These are phyloP conservation scores for Penicillium griseofulvum DNA, from an alignment of 2,329 filamentous ascomycete genomes.

Conservation along the genomic window DNA sequence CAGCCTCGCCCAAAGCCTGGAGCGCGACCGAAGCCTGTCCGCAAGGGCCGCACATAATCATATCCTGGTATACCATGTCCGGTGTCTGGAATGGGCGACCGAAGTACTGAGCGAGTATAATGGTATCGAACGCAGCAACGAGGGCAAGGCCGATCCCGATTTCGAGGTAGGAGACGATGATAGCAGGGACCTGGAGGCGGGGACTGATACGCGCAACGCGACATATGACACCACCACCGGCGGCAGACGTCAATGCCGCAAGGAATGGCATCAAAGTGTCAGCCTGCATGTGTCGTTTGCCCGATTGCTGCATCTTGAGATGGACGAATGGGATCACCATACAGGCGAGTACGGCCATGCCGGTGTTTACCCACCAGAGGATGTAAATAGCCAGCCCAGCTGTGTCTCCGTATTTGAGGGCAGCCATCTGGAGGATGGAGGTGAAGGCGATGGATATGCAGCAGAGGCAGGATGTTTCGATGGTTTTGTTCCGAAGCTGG, in stretches of 20 bases:
- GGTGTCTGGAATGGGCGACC: slow-evolving; percentile 21
- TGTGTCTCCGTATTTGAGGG: slow-evolving; percentile 29
- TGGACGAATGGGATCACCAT: slow-evolving; percentile 37
- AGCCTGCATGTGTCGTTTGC: slow-evolving; percentile 35
- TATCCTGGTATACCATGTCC: slow-evolving; percentile 36
- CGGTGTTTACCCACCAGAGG: slow-evolving; percentile 44
- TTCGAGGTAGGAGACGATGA: slow-evolving; percentile 44
- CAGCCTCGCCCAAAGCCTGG: slow-evolving; percentile 37
- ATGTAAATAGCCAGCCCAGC: slow-evolving; percentile 33
- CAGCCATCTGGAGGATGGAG: slow-evolving; percentile 51
- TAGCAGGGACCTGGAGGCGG: slow-evolving; percentile 37
- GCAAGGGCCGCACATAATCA: slow-evolving; percentile 44
- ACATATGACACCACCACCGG: slow-evolving; percentile 40
- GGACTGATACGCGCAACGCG: slow-evolving; percentile 24
- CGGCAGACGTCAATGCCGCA: slow-evolving; percentile 41
- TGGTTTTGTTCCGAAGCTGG: slow-evolving; percentile 30
- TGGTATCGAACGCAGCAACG: slow-evolving; percentile 31
- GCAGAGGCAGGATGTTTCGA: slow-evolving; percentile 40
- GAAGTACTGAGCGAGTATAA: slow-evolving; percentile 37
- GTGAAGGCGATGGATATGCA: slow-evolving; percentile 40
- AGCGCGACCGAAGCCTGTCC: slow-evolving; percentile 43
- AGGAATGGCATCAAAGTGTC: slow-evolving; percentile 41
- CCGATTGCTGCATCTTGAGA: slow-evolving; percentile 37
- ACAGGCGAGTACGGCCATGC: slow-evolving; percentile 32
- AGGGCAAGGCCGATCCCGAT: slow-evolving; percentile 36